A percentile compares a stretch with the other conserved stretches of the same genome.
phyloP scores from a whole-genome alignment of 2,329 filamentous ascomycete genomes.

The Beauveria medogensis region DNA sequence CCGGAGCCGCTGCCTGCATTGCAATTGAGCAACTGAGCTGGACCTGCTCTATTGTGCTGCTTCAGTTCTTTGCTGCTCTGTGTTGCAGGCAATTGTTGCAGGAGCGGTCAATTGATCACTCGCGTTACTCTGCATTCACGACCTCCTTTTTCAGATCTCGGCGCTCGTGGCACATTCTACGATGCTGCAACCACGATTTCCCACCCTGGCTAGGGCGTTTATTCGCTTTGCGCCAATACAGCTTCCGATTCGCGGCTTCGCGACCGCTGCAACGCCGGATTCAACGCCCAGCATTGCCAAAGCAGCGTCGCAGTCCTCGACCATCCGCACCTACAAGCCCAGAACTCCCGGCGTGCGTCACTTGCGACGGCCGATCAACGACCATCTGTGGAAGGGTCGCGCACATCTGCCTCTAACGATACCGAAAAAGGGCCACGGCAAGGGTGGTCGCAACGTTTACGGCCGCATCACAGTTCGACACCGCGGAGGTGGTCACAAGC shows the following conservation, averaged over 20 bases:
- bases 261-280: neutral
- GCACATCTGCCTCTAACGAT: constrained; percentile 78
- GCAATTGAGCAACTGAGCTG: neutral
- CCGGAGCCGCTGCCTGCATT: neutral
- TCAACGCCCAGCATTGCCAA: constrained; percentile 14
- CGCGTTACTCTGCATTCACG: neutral
- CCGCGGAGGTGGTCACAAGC: constrained; percentile 83
- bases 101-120: neutral
- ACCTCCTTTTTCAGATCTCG: neutral
- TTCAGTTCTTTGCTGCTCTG: neutral
- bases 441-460: constrained; percentile 85
- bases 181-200: constrained; percentile 11
- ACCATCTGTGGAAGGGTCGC: constrained; percentile 92
- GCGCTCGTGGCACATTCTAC: neutral
- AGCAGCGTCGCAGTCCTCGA: constrained; percentile 28
- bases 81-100: neutral
- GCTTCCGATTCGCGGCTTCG: constrained; percentile 3
- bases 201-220: constrained; percentile 2
- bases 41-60: neutral
- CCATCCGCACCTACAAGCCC: constrained; percentile 82
- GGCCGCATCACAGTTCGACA: constrained; percentile 85
- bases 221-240: constrained; percentile 7
- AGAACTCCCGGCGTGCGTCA: constrained; percentile 89
- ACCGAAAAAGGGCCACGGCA: constrained; percentile 84
- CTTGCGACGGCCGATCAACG: constrained; percentile 85